Base-by-base conservation (phyloP, 2,329 filamentous ascomycete genomes). In the Ophiostoma populinum region DNA sequence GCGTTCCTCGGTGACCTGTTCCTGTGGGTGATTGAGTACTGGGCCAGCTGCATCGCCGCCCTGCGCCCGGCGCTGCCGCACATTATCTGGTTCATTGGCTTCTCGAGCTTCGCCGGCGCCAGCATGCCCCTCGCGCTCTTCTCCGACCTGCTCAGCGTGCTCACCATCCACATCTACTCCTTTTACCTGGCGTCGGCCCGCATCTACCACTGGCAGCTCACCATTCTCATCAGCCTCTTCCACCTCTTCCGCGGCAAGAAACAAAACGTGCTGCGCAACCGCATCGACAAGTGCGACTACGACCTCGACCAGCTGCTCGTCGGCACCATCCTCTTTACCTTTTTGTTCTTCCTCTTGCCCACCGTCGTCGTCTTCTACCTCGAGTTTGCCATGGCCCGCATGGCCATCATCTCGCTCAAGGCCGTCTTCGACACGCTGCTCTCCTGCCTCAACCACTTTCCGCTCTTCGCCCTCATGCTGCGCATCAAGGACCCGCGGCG, bases 211-310 rank as follows among this genome's bases (percentile, higher is more conserved):
- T 98, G 90, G 90, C 90, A 98, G 56, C 74, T 98, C 41, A 92
- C 80, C 4, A 95, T 98, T 42, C 78, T 98, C 44, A 77, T 87
- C 44, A 95, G 87, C 9, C 73, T 98, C n/a, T 98, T 98, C 55
- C 92, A 98, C 53, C 74, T 98, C 8, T 98, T 98, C 52, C 81
- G 87, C 21, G 92, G 90, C 39, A 95, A 94, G 61, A 98, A 98
- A 55, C 80, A 92, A 51, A 98, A 98, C 46, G 79, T 98, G 12
- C 70, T 98, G 16, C 80, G 92, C 42, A 93, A 94, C 51, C 85
- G 90, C 57, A 95, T 98, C 49, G 90, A 98, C 53, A 93, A 86
- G 31, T 98, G 90, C 63, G 90, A 95, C 58, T 98, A 98, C 57
- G 90, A 95, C 52, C 70, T 98, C 17, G 90, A 98, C 52, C 92